Conservation (phyloP, 805 yeast species). For the Kodamaea jinghongensis region DNA sequence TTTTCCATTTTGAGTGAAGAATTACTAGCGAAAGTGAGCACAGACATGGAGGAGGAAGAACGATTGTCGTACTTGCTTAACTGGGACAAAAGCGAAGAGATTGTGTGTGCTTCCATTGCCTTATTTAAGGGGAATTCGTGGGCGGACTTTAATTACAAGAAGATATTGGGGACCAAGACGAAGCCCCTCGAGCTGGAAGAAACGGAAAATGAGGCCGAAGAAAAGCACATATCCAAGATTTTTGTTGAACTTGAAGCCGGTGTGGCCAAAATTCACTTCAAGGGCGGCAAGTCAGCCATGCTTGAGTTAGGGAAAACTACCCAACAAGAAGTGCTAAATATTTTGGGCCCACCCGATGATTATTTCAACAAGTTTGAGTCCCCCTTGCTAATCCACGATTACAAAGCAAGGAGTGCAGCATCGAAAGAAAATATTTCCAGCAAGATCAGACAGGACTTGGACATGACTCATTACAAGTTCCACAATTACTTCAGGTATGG, state of each 20-base stretch:
- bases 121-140: slow-evolving; percentile 41
- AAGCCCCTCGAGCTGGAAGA: neutral
- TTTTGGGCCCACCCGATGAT: slow-evolving; percentile 59
- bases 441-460: slow-evolving; percentile 3
- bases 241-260: slow-evolving; percentile 20
- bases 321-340: slow-evolving; percentile 46
- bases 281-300: neutral
- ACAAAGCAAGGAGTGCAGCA: slow-evolving; percentile 7
- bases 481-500: slow-evolving; percentile 59
- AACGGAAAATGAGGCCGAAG: neutral
- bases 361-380: slow-evolving; percentile 45
- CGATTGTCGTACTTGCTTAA: slow-evolving; percentile 28
- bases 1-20: slow-evolving; percentile 31
- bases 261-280: slow-evolving; percentile 20
- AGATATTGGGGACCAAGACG: neutral
- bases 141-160: slow-evolving; percentile 12
- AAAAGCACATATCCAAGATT: slow-evolving; percentile 12
- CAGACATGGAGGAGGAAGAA: slow-evolving; percentile 17
- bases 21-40: slow-evolving; percentile 14
- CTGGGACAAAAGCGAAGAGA: slow-evolving; percentile 32
- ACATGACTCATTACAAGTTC: slow-evolving; percentile 32
- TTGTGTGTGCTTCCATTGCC: slow-evolving; percentile 37
- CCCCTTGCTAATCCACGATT: slow-evolving; percentile 41
- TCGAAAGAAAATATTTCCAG: neutral
- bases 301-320: slow-evolving; percentile 42